Evolutionary conservation across 139 green algal genomes (phyloP).

Genomic region (Micractinium sp.): DNA sequence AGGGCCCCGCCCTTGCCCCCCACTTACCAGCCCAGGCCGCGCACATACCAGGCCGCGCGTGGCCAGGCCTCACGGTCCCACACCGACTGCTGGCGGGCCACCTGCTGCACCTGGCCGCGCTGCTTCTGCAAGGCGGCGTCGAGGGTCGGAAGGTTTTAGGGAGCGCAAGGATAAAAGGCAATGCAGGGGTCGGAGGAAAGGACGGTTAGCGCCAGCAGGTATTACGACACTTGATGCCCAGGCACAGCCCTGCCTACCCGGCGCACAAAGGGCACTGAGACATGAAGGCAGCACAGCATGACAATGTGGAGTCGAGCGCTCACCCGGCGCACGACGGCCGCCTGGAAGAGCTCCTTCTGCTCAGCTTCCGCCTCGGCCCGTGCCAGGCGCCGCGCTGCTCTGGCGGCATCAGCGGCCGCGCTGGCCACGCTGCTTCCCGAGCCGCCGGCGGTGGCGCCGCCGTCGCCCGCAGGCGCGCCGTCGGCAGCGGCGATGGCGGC

Average conservation of each 20-base stretch:
- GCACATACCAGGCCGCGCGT: slow-evolving; percentile 42
- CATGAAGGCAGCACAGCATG: too few species aligned
- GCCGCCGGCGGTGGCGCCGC: not conserved
- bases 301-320: not conserved
- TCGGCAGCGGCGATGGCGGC: not conserved
- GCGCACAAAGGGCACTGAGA: too few species aligned
- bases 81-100: slow-evolving; percentile 8
- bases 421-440: not conserved
- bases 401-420: not conserved
- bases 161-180: not conserved
- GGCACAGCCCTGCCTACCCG: too few species aligned
- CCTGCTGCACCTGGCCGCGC: slow-evolving; percentile 27
- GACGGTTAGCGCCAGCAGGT: too few species aligned
- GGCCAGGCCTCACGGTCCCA: slow-evolving; percentile 58
- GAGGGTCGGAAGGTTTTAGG: too few species aligned
- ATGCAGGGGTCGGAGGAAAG: not conserved
- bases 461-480: not conserved
- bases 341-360: slow-evolving; percentile 39
- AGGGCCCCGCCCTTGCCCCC: too few species aligned
- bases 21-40: slow-evolving; percentile 53
- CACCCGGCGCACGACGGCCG: slow-evolving; percentile 29
- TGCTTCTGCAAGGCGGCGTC: slow-evolving; percentile 11
- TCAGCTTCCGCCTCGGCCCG: slow-evolving; percentile 12
- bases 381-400: not conserved
- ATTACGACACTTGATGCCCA: too few species aligned